Conservation (phyloP, 192 early-diverging fungal species). For the Coemansia sp. region DNA sequence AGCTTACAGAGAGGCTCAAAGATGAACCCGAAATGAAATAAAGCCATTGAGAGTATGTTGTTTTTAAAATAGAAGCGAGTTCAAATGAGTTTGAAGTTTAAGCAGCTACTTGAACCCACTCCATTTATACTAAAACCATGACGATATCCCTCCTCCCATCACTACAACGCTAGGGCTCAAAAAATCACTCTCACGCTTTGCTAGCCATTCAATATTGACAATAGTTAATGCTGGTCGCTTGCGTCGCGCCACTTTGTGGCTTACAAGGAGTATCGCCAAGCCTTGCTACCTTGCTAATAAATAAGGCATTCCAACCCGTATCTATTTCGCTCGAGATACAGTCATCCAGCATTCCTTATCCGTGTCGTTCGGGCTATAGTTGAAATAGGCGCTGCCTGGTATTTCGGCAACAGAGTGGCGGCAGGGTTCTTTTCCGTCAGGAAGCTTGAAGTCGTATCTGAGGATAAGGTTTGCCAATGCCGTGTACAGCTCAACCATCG, state of each 20-base stretch:
- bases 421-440: not conserved
- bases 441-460: slow-evolving; percentile 25
- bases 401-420: slow-evolving; percentile 11
- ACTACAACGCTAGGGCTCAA: no score
- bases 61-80: not conserved
- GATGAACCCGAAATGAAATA: not conserved
- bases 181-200: no score
- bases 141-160: no score
- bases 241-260: not conserved
- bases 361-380: slow-evolving; percentile 23
- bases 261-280: not conserved
- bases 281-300: no score
- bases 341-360: no score
- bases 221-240: not conserved
- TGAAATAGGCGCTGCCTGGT: slow-evolving; percentile 21
- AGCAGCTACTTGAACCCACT: no score
- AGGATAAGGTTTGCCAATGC: slow-evolving; percentile 45
- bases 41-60: not conserved
- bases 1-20: not conserved
- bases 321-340: slow-evolving; percentile 12
- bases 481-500: slow-evolving; percentile 41
- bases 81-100: not conserved
- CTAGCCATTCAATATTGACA: no score
- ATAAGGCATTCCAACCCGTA: no score
- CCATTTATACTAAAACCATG: no score